phyloP scores from a whole-genome alignment of 768 basidiomycete genomes.

The Mycena sanguinolenta region DNA sequence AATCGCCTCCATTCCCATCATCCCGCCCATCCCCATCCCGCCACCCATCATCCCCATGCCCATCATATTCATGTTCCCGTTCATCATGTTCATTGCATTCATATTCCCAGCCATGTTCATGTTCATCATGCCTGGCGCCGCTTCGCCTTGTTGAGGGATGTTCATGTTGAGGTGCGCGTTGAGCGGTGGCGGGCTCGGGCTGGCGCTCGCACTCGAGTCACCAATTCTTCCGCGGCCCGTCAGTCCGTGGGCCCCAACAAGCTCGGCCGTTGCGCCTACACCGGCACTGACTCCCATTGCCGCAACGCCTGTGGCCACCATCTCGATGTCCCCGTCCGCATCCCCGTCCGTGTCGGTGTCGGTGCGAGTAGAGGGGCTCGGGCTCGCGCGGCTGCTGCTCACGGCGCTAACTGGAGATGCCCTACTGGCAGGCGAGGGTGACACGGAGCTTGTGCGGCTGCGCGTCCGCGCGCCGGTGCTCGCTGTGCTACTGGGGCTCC shows the following conservation, averaged over 20 bases:
- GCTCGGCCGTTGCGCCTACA: neutral
- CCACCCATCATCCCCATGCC: conserved; percentile 32
- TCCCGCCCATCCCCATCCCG: conserved; percentile 13
- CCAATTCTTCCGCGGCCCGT: conserved; percentile 20
- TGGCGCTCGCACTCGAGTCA: conserved; percentile 36
- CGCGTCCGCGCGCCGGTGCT: conserved; percentile 30
- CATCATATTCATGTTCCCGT: conserved; percentile 11
- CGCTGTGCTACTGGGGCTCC: conserved; percentile 28
- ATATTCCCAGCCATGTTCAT: conserved; percentile 11
- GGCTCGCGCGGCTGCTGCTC: conserved; percentile 35
- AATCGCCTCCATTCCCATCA: conserved; percentile 17
- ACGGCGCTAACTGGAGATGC: conserved; percentile 30
- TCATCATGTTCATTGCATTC: neutral
- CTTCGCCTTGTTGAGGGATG: conserved; percentile 23
- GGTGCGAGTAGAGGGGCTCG: conserved; percentile 57
- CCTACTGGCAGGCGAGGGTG: conserved; percentile 14
- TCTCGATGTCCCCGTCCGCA: conserved; percentile 70
- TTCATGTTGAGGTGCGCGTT: conserved; percentile 33
- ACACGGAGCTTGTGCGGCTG: conserved; percentile 25
- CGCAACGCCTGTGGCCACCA: conserved; percentile 42
- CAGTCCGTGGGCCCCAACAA: neutral
- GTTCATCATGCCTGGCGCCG: neutral
- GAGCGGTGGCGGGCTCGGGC: conserved; percentile 37
- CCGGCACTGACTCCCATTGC: conserved; percentile 21
- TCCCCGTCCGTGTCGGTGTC: conserved; percentile 81